Evolutionary conservation across 495 filamentous ascomycete species (phyloP), one percentile per base, ranked within the genome.

Genomic region (Penicillium simplicissimum): DNA sequence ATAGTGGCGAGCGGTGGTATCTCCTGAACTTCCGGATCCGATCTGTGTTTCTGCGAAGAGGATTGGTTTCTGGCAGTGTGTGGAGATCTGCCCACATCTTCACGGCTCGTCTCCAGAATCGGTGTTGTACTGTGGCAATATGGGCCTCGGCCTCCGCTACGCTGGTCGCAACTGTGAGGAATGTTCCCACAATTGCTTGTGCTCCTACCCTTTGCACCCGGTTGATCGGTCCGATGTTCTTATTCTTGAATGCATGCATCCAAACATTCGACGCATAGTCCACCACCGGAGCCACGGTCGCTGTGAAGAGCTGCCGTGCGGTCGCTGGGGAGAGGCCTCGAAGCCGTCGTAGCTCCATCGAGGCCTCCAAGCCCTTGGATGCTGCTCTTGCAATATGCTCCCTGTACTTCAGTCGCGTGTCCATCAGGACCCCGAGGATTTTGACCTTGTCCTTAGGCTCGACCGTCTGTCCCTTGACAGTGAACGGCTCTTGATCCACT

Each of bases 31-130:
- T 65, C 43, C 21, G 52, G 52, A 66, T 66, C 55, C n/a, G 49
- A 0, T 7, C 63, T 57, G 56, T 62, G 48, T 15, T 51, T 17
- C 61, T 63, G 52, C 61, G 66, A 23, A 71, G 65, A 1, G 68
- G 68, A 33, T 73, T 63, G 35, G 65, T 73, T 55, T 61, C 60
- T 25, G 55, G 63, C 1, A 65, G 58, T 17, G 60, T 66, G 36
- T 72, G 60, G 0, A 72, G 60, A 37, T 72, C 65, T n/a, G 60
- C 64, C 64, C 55, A 69, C 23, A 70, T 61, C 57, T 70, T 70
- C 28, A 64, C 55, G 19, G 65, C 64, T 40, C 58, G 42, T 63
- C 56, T 68, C 65, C 59, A 66, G 57, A 71, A 63, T 19, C 66
- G 60, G 43, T 58, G 37, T 62, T 60, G 53, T 52, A 47, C 52